A percentile compares a stretch with the other conserved stretches of the same genome.
phyloP scores from a whole-genome alignment of 2,329 filamentous ascomycete species.

The Cadophora luteo-olivacea region DNA sequence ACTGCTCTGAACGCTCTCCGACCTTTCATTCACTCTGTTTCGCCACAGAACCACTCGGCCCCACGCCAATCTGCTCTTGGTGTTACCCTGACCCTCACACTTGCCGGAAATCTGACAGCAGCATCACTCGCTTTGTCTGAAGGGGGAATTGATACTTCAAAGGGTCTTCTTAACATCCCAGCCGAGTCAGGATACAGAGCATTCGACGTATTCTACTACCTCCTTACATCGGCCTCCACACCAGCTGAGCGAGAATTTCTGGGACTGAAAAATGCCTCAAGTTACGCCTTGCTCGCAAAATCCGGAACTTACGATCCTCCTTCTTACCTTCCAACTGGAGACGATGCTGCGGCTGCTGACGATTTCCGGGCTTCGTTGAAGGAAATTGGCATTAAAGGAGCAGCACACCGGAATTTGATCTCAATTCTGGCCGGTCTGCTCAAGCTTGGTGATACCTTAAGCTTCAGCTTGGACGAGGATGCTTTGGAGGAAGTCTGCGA shows the following conservation, averaged over 20 bases:
- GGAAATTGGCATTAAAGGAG: conserved; percentile 91
- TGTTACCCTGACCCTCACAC: conserved; percentile 80
- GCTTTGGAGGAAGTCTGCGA: conserved; percentile 85
- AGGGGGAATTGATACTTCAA: conserved; percentile 83
- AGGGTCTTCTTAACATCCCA: conserved; percentile 82
- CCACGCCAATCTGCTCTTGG: conserved; percentile 82
- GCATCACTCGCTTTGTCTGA: conserved; percentile 81
- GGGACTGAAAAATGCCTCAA: conserved; percentile 76
- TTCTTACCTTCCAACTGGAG: conserved; percentile 87
- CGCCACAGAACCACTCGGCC: conserved; percentile 86
- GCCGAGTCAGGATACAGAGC: conserved; percentile 82
- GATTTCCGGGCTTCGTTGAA: conserved; percentile 89
- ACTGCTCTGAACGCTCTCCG: conserved; percentile 81
- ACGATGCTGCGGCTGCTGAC: conserved; percentile 91
- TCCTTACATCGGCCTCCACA: conserved; percentile 89
- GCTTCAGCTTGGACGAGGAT: conserved; percentile 84
- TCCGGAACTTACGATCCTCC: conserved; percentile 88
- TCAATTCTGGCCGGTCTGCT: conserved; percentile 85
- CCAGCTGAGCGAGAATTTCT: conserved; percentile 89
- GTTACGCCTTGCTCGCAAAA: conserved; percentile 79
- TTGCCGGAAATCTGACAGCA: conserved; percentile 78
- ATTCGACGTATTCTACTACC: conserved; percentile 98
- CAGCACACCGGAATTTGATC: conserved; percentile 80
- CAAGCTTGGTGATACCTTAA: conserved; percentile 89
- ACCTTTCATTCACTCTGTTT: conserved; percentile 87